Evolutionary conservation across 371 early-diverging fungal species (phyloP), one percentile per base, ranked within the genome.

Genomic region (Mortierella sp.): DNA sequence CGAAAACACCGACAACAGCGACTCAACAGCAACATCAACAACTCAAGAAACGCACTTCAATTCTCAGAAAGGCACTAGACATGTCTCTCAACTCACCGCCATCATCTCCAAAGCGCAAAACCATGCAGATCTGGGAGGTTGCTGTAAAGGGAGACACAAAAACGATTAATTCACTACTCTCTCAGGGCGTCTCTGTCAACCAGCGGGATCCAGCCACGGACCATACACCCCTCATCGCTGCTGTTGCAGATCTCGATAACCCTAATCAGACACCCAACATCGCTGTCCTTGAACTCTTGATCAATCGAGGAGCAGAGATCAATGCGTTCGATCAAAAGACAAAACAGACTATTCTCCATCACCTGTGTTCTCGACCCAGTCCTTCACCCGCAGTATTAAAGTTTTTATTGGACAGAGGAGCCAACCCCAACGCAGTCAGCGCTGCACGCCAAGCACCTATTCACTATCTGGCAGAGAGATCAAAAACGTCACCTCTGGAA

Each of bases 151-250:
- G 75, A 43, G 80, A 79, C 28, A 62, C 58, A 61, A 79, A 79
- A 32, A 35, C 63, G 3, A 75, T 79, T 40, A 40, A 79, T 40
- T 61, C 80, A 35, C 59, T 79, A 5, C 57, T 79, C 5, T 74
- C 80, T 0, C 71, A 79, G 20, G 80, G 80, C 3, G 64, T 66
- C 10, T 72, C 83, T 22, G 70, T 89, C 54, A 88, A 89, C 52
- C 68, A 77, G 32, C 84, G 89, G 18, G 89, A 89, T 45, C 88
- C 88, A 0, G 69, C 72, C 24, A 87, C 88, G 5, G 88, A 88
- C 59, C 85, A 84, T 26, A 89, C 89, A 1, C 75, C 87, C 30
- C 72, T 89, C 1, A 80, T 88, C 30, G 73, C 87, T 0, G 78
- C 85, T 11, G 83, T 86, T 12, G 84, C 87, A n/a, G 78, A 87